These are phyloP conservation scores for Zelopaecilomyces penicillatus DNA, from an alignment of 2,329 filamentous ascomycete species.

Conservation along the genomic window DNA sequence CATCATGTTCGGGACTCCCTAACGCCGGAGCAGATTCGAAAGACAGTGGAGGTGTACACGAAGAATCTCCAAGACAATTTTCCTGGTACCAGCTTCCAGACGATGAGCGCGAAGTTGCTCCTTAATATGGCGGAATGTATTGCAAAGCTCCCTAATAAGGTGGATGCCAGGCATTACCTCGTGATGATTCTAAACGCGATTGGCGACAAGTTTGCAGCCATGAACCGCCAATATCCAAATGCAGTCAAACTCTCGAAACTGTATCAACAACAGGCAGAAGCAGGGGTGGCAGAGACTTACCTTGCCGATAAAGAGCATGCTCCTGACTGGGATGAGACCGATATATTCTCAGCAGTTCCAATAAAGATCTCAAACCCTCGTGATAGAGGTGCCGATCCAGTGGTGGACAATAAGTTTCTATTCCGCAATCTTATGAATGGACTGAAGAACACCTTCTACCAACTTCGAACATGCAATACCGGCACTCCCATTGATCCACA, in stretches of 20 bases:
- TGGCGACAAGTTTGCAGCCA: conserved; percentile 93
- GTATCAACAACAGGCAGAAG: conserved; percentile 61
- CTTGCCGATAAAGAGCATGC: conserved; percentile 71
- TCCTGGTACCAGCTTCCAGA: conserved; percentile 96
- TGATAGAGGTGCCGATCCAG: conserved; percentile 81
- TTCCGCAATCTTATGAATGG: conserved; percentile 96
- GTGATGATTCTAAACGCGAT: conserved; percentile 98
- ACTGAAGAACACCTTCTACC: conserved; percentile 92
- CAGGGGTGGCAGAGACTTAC: conserved; percentile 61
- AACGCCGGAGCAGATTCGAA: conserved; percentile 80
- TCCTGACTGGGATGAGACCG: conserved; percentile 95
- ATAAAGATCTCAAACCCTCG: conserved; percentile 92
- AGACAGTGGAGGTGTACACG: conserved; percentile 95
- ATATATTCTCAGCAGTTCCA: conserved; percentile 92
- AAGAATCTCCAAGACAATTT: conserved; percentile 92
- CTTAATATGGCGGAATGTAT: conserved; percentile 99
- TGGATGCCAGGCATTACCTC: conserved; percentile 87
- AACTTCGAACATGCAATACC: conserved; percentile 83
- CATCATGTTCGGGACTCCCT: conserved; percentile 93
- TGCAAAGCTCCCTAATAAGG: conserved; percentile 84
- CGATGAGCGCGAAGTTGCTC: conserved; percentile 95
- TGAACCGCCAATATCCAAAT: conserved; percentile 95
- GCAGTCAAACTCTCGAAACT: conserved; percentile 84
- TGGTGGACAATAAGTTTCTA: conserved; percentile 94
- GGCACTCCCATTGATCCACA: conserved; percentile 61